Evolutionary conservation across 768 basidiomycete species (phyloP).

Genomic region (Suillus subaureus): DNA sequence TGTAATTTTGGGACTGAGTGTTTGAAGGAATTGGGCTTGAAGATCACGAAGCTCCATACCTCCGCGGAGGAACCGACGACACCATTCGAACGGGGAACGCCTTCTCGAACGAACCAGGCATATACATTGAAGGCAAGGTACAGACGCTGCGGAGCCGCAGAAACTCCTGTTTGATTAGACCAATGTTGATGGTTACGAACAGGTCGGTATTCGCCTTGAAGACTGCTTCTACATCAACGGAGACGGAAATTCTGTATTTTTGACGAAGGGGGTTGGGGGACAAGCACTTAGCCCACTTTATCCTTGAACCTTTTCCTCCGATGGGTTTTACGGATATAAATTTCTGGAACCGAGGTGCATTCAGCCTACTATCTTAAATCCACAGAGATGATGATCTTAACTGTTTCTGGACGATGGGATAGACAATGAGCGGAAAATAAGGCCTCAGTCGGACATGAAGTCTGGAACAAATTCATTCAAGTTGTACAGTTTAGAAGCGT

Average conservation of each 20-base stretch:
- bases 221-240: conserved; percentile 77
- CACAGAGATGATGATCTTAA: not conserved
- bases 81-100: conserved; percentile 65
- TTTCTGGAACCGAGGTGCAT: not conserved
- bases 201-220: conserved; percentile 82
- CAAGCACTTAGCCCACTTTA: conserved; percentile 44
- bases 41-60: conserved; percentile 80
- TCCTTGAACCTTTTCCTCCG: conserved; percentile 25
- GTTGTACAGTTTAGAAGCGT: not conserved
- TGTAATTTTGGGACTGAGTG: conserved; percentile 12
- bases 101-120: conserved; percentile 82
- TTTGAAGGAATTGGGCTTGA: conserved; percentile 78
- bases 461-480: not conserved
- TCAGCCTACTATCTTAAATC: not conserved
- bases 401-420: not conserved
- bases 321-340: not conserved
- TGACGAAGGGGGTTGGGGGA: conserved; percentile 69
- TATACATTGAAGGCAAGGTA: conserved; percentile 73
- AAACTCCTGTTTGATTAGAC: conserved; percentile 9
- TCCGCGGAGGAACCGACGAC: conserved; percentile 67
- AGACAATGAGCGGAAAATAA: not conserved
- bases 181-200: conserved; percentile 15
- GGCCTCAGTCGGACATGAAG: not conserved
- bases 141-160: conserved; percentile 13
- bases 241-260: conserved; percentile 53